phyloP scores from a whole-genome alignment of 1,139 yeast genomes.

The Groenewaldozyma auringiensis region DNA sequence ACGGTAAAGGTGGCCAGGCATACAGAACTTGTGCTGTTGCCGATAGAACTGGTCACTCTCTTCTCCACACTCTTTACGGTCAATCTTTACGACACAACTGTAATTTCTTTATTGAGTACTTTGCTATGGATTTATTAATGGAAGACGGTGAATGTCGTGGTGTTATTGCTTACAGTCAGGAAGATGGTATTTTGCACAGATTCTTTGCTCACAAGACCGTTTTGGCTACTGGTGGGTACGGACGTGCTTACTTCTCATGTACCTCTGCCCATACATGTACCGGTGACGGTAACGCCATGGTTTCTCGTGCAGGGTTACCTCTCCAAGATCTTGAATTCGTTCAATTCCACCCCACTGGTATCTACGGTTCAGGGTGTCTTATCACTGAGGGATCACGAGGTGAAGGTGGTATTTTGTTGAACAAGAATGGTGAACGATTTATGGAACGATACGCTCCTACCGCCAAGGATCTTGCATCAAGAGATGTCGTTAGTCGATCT shows the following conservation, averaged over 20 bases:
- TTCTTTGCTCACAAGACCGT: conserved; percentile 95
- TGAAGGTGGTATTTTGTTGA: conserved; percentile 96
- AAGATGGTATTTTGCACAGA: conserved; percentile 97
- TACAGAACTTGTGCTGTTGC: conserved; percentile 99
- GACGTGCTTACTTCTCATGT: conserved; percentile 97
- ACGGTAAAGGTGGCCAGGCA: conserved; percentile 98
- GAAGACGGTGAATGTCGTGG: conserved; percentile 96
- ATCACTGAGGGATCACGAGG: conserved; percentile 99
- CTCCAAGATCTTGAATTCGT: conserved; percentile 95
- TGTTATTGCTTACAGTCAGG: conserved; percentile 95
- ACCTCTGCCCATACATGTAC: conserved; percentile 99
- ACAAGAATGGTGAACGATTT: conserved; percentile 97
- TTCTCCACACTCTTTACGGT: conserved; percentile 92
- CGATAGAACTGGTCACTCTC: conserved; percentile 97
- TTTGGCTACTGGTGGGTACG: conserved; percentile 98
- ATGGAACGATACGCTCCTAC: conserved; percentile 99
- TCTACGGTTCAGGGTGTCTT: conserved; percentile 97
- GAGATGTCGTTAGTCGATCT: conserved; percentile 98
- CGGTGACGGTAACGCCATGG: conserved; percentile 99
- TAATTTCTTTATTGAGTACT: conserved; percentile 95
- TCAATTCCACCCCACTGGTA: conserved; percentile 99
- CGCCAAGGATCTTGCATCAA: conserved; percentile 95
- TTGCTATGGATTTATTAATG: conserved; percentile 91
- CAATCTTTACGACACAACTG: conserved; percentile 96
- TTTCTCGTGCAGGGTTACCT: conserved; percentile 95